phyloP scores from a whole-genome alignment of 148 eudicot species.

The Fagopyrum tataricum region DNA sequence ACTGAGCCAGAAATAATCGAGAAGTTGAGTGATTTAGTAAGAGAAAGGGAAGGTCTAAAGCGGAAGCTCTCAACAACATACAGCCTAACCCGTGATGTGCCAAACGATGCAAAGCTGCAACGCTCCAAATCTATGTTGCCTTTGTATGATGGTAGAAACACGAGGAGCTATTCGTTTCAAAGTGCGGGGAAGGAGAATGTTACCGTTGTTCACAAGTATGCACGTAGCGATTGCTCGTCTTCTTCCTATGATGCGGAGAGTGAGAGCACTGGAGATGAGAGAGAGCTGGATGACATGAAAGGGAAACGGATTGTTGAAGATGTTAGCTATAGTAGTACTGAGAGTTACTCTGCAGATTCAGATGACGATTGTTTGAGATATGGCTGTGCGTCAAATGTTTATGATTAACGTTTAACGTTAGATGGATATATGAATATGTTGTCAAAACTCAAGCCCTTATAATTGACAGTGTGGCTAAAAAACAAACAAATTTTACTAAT shows the following conservation, averaged over 20 bases:
- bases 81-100: conserved; percentile 66
- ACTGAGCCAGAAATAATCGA: conserved; percentile 41
- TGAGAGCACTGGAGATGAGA: conserved; percentile 24
- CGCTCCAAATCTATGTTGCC: conserved; percentile 56
- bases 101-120: conserved; percentile 11
- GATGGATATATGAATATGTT: neutral
- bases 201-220: conserved; percentile 36
- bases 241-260: conserved; percentile 11
- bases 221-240: conserved; percentile 32
- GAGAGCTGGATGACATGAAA: conserved; percentile 10
- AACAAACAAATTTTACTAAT: neutral
- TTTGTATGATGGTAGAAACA: conserved; percentile 31
- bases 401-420: neutral
- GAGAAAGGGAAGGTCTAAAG: conserved; percentile 52
- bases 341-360: neutral
- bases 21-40: conserved; percentile 45
- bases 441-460: neutral
- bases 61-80: conserved; percentile 84
- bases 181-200: conserved; percentile 40
- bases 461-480: neutral
- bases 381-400: neutral
- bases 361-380: neutral
- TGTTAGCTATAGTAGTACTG: neutral
- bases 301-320: conserved; percentile 3
- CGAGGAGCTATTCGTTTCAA: conserved; percentile 55